Evolutionary conservation across 768 basidiomycete genomes (phyloP).

Genomic region (Russula sp.): DNA sequence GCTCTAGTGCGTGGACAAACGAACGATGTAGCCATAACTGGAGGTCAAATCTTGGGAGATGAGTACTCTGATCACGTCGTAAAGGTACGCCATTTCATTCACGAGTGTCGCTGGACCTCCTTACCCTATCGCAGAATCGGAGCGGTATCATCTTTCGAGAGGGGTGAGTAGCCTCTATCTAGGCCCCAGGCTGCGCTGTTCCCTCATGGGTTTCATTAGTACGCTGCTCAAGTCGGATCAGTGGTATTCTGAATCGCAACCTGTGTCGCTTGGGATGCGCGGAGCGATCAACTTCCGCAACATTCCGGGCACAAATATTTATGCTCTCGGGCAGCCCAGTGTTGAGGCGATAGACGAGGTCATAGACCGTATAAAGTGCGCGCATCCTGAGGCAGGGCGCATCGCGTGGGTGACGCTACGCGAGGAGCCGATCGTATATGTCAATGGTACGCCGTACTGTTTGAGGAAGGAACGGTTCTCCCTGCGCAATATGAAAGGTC

Average conservation of each 20-base stretch:
- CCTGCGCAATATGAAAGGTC: conserved; percentile 91
- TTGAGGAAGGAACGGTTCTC: conserved; percentile 78
- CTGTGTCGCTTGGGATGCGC: conserved; percentile 60
- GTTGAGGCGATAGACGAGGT: conserved; percentile 81
- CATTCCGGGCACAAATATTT: conserved; percentile 72
- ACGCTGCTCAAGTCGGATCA: conserved; percentile 90
- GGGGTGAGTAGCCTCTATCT: conserved; percentile 41
- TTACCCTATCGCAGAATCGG: conserved; percentile 51
- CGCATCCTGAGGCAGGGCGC: conserved; percentile 51
- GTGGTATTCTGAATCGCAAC: conserved; percentile 71
- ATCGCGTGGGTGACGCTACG: conserved; percentile 91
- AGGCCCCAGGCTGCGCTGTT: conserved; percentile 1
- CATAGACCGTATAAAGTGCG: conserved; percentile 50
- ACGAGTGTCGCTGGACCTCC: background rate
- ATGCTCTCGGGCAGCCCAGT: conserved; percentile 90
- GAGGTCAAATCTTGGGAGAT: conserved; percentile 85
- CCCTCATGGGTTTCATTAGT: conserved; percentile 30
- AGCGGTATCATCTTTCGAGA: conserved; percentile 91
- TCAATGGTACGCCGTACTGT: conserved; percentile 91
- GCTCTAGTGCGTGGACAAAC: conserved; percentile 59
- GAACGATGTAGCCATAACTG: conserved; percentile 66
- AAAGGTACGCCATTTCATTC: conserved; percentile 42
- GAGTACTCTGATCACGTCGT: conserved; percentile 95
- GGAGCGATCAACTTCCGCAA: conserved; percentile 96
- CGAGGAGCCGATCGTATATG: conserved; percentile 86